Base-by-base conservation (phyloP, 139 green algal species). In the Tetratostichococcus sp. region DNA sequence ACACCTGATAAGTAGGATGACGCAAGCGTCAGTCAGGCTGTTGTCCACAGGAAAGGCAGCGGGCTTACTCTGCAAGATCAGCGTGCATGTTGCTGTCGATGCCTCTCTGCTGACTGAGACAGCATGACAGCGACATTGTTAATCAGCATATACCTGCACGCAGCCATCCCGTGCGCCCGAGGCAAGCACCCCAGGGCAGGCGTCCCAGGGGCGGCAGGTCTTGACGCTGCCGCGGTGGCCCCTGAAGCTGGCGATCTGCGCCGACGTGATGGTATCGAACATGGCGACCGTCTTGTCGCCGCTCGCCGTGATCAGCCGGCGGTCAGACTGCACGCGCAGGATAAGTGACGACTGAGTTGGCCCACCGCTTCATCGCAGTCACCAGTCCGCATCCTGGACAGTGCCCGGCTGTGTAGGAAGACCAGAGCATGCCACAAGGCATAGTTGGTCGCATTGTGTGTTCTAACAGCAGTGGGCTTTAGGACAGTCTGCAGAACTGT, bases 151-250 rank as follows among this genome's bases (percentile, higher is more conserved):
- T 26, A 73, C 67, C 58, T 69, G 35, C 34, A 71, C 75, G 35
- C 78, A 57, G 25, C 42, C 35, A 43, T 70, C 66, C 57, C 73
- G 50, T 26, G 50, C 57, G 90, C 88, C 90, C 58, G 89, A 91
- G 4, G 89, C 91, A 65, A 96, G 89, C n/a, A 96, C 67, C 43
- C 86, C 68, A 19, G 74, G 65, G 28, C 70, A 75, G 23, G 35
- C 35, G 23, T 69, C 74, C 57, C 81, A 69, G 3, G 85, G 35
- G 1, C 68, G 66, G 30, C 96, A 76, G 22, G 80, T 71, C 77
- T 95, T 96, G 33, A 96, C 87, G 43, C 77, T 91, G 50, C 86
- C 91, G 0, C 70, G 67, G 80, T 96, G 91, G 26, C 90, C 87
- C 17, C 68, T 25, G 70, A 89, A 91, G 22, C 76, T 67, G 34